Evolutionary conservation across 176 grass and related monocot species (phyloP).

Genomic region (Eleusine indica): DNA sequence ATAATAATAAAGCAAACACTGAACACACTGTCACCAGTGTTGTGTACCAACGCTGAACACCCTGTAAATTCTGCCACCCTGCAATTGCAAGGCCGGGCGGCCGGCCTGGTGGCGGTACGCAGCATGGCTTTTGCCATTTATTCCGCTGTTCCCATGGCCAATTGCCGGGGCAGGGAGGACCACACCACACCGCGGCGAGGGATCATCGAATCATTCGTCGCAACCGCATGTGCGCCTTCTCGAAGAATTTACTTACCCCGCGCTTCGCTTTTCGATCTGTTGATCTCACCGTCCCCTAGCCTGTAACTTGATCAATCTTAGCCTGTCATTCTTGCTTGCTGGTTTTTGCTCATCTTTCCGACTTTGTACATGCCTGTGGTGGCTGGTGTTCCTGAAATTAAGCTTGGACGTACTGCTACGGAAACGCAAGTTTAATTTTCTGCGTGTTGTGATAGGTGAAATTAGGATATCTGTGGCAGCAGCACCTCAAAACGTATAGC

Average conservation of each 20-base stretch:
- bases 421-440: neutral
- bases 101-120: constrained; percentile 7
- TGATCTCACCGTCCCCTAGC: neutral
- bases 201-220: constrained; percentile 24
- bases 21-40: neutral
- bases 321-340: neutral
- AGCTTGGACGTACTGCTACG: neutral
- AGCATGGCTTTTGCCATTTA: constrained; percentile 56
- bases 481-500: neutral
- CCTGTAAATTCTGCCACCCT: constrained; percentile 49
- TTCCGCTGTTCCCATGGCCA: constrained; percentile 28
- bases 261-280: neutral
- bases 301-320: neutral
- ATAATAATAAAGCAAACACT: neutral
- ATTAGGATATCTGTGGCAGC: neutral
- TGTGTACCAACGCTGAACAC: constrained; percentile 30
- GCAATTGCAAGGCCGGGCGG: constrained; percentile 26
- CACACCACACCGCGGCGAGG: constrained; percentile 23
- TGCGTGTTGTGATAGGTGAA: neutral
- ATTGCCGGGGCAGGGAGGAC: constrained; percentile 26
- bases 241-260: neutral
- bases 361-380: neutral
- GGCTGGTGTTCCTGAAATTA: neutral
- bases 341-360: neutral
- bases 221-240: constrained; percentile 10